Evolutionary conservation across 176 grass and related monocot species (phyloP).

Genomic region (Panicum miliaceum): DNA sequence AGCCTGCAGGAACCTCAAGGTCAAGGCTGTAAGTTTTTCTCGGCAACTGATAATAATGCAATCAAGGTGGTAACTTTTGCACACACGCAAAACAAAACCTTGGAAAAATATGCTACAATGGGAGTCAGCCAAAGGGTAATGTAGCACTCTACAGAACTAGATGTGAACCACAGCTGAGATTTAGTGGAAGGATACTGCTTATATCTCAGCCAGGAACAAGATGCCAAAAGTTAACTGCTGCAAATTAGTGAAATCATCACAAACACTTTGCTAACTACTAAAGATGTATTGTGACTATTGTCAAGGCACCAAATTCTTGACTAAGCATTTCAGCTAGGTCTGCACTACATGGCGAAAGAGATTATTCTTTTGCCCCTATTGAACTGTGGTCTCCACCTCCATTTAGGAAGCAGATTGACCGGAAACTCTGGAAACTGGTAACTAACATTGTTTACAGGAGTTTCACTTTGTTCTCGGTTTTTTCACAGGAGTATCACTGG

Average conservation of each 20-base stretch:
- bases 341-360: neutral
- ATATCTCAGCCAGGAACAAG: neutral
- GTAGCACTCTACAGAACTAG: neutral
- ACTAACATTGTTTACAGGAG: neutral
- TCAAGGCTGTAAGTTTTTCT: constrained; percentile 21
- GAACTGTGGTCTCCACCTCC: neutral
- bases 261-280: neutral
- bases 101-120: neutral
- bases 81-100: neutral
- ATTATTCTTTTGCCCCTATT: neutral
- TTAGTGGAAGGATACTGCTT: neutral
- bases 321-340: neutral
- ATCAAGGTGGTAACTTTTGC: constrained; percentile 14
- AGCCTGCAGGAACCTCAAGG: constrained; percentile 50
- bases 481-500: neutral
- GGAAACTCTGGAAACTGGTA: neutral
- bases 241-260: neutral
- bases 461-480: neutral
- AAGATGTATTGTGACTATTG: neutral
- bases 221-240: neutral
- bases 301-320: constrained; percentile 5
- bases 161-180: neutral
- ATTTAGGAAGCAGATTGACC: neutral
- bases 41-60: neutral
- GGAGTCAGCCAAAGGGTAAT: neutral